Evolutionary conservation across 495 filamentous ascomycete species (phyloP).

Genomic region (Hapsidospora chrysogenum): DNA sequence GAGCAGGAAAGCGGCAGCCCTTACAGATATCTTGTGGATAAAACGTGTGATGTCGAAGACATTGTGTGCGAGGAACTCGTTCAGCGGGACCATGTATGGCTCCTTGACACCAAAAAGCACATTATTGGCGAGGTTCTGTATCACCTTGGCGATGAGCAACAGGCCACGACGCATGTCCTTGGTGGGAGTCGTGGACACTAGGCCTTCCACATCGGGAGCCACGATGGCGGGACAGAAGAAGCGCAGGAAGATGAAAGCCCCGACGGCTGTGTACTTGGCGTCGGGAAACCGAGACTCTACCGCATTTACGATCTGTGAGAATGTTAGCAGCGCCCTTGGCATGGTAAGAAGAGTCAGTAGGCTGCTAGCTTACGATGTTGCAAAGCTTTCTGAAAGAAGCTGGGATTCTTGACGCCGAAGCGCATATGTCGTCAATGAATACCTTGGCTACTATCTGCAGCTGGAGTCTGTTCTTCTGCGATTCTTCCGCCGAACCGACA

Average conservation of each 20-base stretch:
- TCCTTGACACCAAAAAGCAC: constrained; percentile 56
- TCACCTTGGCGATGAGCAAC: constrained; percentile 48
- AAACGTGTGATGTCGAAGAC: constrained; percentile 48
- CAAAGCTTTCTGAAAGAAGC: constrained; percentile 47
- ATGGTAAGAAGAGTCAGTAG: neutral
- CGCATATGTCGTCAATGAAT: constrained; percentile 50
- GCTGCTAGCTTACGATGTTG: constrained; percentile 28
- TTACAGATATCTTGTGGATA: constrained; percentile 42
- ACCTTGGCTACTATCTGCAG: constrained; percentile 43
- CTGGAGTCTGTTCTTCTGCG: constrained; percentile 42
- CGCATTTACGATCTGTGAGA: constrained; percentile 33
- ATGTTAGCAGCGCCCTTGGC: no score
- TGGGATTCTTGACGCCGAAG: constrained; percentile 39
- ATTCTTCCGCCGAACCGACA: constrained; percentile 36
- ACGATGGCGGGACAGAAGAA: constrained; percentile 58
- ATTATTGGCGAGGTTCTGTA: constrained; percentile 53
- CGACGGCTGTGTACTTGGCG: constrained; percentile 54
- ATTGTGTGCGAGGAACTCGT: constrained; percentile 45
- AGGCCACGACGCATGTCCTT: constrained; percentile 51
- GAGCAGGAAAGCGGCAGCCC: constrained; percentile 2
- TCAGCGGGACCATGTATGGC: constrained; percentile 50
- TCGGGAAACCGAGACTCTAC: constrained; percentile 43
- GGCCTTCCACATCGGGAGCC: constrained; percentile 45
- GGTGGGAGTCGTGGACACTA: constrained; percentile 36
- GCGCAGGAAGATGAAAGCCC: constrained; percentile 50